Evolutionary conservation across 1,284 basidiomycete genomes (phyloP).

Genomic region (Ceratobasidium sp.): DNA sequence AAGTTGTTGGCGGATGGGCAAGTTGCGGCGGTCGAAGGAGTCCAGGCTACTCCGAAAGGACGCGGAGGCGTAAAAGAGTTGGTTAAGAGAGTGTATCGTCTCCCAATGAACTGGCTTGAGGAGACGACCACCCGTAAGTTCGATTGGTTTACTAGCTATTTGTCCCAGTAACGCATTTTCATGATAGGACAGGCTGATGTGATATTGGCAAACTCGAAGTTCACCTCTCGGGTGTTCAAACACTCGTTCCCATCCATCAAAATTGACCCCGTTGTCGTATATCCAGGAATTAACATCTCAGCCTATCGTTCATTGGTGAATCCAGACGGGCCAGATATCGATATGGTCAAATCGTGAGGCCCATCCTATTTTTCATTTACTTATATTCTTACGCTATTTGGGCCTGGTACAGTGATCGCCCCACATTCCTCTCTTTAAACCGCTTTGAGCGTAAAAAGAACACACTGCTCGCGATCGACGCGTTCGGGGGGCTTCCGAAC

Average conservation of each 20-base stretch:
- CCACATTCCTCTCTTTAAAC: constrained; percentile 89
- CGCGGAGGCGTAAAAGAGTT: constrained; percentile 54
- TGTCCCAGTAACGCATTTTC: constrained; percentile 8
- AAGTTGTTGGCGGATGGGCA: constrained; percentile 86
- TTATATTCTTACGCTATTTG: not conserved
- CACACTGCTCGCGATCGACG: constrained; percentile 78
- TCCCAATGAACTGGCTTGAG: constrained; percentile 91
- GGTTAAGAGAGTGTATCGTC: constrained; percentile 80
- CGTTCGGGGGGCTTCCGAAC: constrained; percentile 66
- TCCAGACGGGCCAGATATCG: constrained; percentile 62
- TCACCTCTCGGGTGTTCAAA: constrained; percentile 84
- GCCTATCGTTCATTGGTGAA: constrained; percentile 66
- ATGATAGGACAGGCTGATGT: constrained; percentile 82
- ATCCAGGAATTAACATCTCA: constrained; percentile 89
- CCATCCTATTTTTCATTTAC: not conserved
- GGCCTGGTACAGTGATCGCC: constrained; percentile 67
- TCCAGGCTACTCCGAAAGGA: constrained; percentile 32
- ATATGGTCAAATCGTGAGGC: constrained; percentile 74
- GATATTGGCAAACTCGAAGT: constrained; percentile 92
- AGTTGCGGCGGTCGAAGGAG: constrained; percentile 64
- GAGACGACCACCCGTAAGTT: constrained; percentile 88
- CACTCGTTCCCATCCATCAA: constrained; percentile 78
- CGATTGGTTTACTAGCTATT: constrained; percentile 5
- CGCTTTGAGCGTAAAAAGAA: constrained; percentile 98
- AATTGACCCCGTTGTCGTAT: constrained; percentile 77